Conservation (phyloP, 257 asterid species). For the Ophiorrhiza pumila region DNA sequence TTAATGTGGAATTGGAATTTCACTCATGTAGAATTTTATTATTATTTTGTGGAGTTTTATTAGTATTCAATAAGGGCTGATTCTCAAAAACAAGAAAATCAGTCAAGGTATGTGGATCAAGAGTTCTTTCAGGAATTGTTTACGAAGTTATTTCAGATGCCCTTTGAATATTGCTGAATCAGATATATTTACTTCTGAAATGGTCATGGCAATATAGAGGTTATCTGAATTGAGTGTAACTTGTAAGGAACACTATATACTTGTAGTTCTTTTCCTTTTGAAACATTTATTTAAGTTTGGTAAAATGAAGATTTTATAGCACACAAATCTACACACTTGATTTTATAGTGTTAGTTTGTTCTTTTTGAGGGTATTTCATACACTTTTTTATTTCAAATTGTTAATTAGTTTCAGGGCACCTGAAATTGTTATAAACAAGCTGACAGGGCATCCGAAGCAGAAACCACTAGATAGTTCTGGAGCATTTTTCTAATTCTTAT, state of each 20-base stretch:
- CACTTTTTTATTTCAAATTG: not conserved
- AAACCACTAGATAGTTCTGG: constrained; percentile 48
- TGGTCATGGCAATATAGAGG: not conserved
- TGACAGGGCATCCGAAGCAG: constrained; percentile 79
- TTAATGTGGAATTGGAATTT: no score
- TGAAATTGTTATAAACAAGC: constrained; percentile 93
- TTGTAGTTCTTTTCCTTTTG: not conserved
- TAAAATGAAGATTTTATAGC: not conserved
- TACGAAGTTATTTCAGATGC: not conserved
- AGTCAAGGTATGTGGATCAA: constrained; percentile 57
- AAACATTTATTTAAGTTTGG: not conserved
- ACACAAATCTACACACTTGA: not conserved
- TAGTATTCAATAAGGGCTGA: no score
- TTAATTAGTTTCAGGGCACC: constrained; percentile 61
- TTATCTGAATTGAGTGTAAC: not conserved
- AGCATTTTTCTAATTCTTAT: not conserved
- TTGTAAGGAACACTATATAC: not conserved
- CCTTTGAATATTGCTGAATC: not conserved
- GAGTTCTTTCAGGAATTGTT: constrained; percentile 14
- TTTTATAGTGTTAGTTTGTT: not conserved
- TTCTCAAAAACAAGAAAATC: constrained; percentile 68
- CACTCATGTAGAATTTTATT: no score
- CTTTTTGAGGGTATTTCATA: not conserved
- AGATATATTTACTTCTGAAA: not conserved
- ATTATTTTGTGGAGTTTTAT: no score